phyloP scores from a whole-genome alignment of 768 basidiomycete species.

The Tremella yokohamensis region DNA sequence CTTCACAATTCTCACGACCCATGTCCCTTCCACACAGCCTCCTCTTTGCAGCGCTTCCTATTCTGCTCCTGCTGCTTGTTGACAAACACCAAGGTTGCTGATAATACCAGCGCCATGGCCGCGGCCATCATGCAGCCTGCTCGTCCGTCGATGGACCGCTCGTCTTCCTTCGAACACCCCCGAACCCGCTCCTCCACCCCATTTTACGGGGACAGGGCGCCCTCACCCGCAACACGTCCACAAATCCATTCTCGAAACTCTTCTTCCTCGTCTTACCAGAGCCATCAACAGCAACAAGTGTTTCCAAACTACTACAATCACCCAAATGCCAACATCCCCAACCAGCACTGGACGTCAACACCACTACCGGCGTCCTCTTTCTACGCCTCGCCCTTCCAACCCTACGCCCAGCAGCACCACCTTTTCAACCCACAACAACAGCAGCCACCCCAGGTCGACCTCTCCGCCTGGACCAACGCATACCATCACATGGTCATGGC shows the following conservation, averaged over 20 bases:
- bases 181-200: slow-evolving; percentile 29
- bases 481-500: slow-evolving; percentile 43
- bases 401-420: slow-evolving; percentile 23
- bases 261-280: background rate
- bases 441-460: slow-evolving; percentile 38
- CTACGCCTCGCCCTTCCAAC: slow-evolving; percentile 28
- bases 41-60: no score
- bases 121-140: slow-evolving; percentile 26
- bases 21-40: no score
- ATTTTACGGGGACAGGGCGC: slow-evolving; percentile 24
- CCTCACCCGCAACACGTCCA: slow-evolving; percentile 21
- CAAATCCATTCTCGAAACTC: slow-evolving; percentile 5
- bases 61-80: no score
- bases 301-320: background rate
- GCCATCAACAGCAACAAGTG: background rate
- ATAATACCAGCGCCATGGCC: slow-evolving; percentile 7
- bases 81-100: no score
- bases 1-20: no score
- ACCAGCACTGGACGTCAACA: slow-evolving; percentile 30
- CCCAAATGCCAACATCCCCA: background rate
- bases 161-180: slow-evolving; percentile 39
- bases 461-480: slow-evolving; percentile 45
- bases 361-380: slow-evolving; percentile 36
- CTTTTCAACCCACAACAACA: slow-evolving; percentile 36
- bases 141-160: slow-evolving; percentile 41